phyloP scores from a whole-genome alignment of 164 flowering plant genomes.

The Piper longum region DNA sequence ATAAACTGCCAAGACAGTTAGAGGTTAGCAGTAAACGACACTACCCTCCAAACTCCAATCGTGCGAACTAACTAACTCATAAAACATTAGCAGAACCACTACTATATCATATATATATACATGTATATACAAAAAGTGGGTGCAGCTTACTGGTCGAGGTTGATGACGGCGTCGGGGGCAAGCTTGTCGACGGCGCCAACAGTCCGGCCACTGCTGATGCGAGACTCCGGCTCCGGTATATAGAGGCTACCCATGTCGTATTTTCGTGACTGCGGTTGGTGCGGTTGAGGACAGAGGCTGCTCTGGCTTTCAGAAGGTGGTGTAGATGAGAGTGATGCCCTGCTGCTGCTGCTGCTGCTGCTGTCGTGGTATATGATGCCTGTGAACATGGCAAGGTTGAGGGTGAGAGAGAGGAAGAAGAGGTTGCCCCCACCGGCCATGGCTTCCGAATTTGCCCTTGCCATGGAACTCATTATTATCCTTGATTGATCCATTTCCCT shows the following conservation, averaged over 20 bases:
- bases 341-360: too few species aligned
- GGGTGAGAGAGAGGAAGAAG: too few species aligned
- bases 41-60: background rate
- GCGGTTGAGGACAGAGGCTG: background rate
- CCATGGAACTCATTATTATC: too few species aligned
- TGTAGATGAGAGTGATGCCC: too few species aligned
- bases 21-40: background rate
- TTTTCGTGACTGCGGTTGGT: background rate
- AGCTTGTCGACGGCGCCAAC: slow-evolving; percentile 13
- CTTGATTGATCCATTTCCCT: too few species aligned
- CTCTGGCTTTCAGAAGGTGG: background rate
- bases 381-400: too few species aligned
- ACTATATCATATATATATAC: too few species aligned
- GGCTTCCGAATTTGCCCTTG: too few species aligned
- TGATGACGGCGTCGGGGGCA: slow-evolving; percentile 23
- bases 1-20: background rate
- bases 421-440: too few species aligned
- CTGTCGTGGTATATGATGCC: too few species aligned
- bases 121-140: background rate
- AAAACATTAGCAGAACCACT: too few species aligned
- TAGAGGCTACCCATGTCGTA: slow-evolving; percentile 2
- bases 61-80: too few species aligned
- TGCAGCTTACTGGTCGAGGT: slow-evolving; percentile 65
- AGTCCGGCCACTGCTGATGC: slow-evolving; percentile 1
- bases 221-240: background rate